phyloP scores from a whole-genome alignment of 108 stramenopile genomes.

The Skeletonema costatum region DNA sequence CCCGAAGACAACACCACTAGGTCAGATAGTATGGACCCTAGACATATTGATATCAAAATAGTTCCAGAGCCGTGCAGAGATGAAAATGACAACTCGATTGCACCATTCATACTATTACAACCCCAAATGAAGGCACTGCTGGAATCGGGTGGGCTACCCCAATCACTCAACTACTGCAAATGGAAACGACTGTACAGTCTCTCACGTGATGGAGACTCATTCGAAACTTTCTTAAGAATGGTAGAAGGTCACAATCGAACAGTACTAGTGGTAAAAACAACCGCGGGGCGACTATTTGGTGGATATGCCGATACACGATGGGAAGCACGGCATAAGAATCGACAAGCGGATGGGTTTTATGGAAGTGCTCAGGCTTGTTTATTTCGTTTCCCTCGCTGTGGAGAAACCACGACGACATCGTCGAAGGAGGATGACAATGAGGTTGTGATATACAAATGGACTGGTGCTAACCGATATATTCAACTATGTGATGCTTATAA shows the following conservation, averaged over 20 bases:
- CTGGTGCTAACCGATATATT: constrained; percentile 84
- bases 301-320: constrained; percentile 82
- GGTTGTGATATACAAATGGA: constrained; percentile 73
- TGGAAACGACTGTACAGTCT: constrained; percentile 86
- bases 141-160: constrained; percentile 62
- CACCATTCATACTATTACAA: constrained; percentile 26
- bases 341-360: constrained; percentile 55
- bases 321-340: constrained; percentile 44
- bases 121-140: constrained; percentile 55
- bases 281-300: constrained; percentile 69
- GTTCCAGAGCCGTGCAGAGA: constrained; percentile 26
- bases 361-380: constrained; percentile 75
- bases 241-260: constrained; percentile 60
- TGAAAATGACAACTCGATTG: constrained; percentile 4
- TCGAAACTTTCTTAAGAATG: constrained; percentile 71
- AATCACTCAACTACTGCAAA: constrained; percentile 64
- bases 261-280: constrained; percentile 76
- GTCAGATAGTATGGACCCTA: not conserved
- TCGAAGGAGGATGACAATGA: constrained; percentile 10
- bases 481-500: constrained; percentile 71
- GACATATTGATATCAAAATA: constrained; percentile 29
- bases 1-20: not conserved
- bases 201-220: constrained; percentile 84
- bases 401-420: not conserved
- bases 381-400: constrained; percentile 41